Percentiles rank a stretch among this genome's conserved stretches.
These are phyloP conservation scores for Dothidotthia symphoricarpi DNA, from an alignment of 2,329 filamentous ascomycete genomes.

Conservation along the genomic window DNA sequence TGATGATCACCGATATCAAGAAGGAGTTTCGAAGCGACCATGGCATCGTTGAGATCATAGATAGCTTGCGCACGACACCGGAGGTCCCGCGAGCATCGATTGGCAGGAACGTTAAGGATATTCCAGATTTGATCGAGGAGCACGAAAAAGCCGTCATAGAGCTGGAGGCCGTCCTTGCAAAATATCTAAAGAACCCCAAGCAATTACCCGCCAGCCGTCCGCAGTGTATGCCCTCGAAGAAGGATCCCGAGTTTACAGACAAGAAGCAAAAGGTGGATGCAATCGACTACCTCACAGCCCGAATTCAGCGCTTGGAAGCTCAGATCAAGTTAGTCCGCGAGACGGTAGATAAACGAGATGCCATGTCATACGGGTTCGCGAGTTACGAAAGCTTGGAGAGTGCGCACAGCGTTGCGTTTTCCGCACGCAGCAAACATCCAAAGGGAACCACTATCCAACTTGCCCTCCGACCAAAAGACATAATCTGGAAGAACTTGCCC, in stretches of 20 bases:
- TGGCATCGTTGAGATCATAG: slow-evolving; percentile 79
- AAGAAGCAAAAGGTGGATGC: slow-evolving; percentile 80
- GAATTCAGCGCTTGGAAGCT: slow-evolving; percentile 77
- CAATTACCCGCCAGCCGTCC: slow-evolving; percentile 75
- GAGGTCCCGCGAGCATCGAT: slow-evolving; percentile 78
- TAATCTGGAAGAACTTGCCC: slow-evolving; percentile 93
- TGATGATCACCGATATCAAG: slow-evolving; percentile 79
- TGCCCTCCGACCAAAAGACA: slow-evolving; percentile 82
- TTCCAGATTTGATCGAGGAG: slow-evolving; percentile 80
- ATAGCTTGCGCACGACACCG: slow-evolving; percentile 73
- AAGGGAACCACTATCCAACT: slow-evolving; percentile 73
- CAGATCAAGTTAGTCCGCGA: slow-evolving; percentile 81
- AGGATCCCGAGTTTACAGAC: slow-evolving; percentile 62
- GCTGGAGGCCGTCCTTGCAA: slow-evolving; percentile 79
- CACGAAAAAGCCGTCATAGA: slow-evolving; percentile 78
- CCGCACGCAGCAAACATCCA: slow-evolving; percentile 75
- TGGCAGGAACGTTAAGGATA: slow-evolving; percentile 85
- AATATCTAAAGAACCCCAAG: slow-evolving; percentile 84
- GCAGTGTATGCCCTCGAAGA: slow-evolving; percentile 74
- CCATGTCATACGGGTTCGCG: slow-evolving; percentile 90
- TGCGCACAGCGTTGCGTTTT: slow-evolving; percentile 83
- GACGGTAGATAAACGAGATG: slow-evolving; percentile 80
- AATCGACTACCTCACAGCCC: slow-evolving; percentile 85
- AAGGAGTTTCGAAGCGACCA: slow-evolving; percentile 76
- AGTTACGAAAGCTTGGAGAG: slow-evolving; percentile 87